Conservation (phyloP, 1,284 basidiomycete species). For the Sphaerobolus stellatus region DNA sequence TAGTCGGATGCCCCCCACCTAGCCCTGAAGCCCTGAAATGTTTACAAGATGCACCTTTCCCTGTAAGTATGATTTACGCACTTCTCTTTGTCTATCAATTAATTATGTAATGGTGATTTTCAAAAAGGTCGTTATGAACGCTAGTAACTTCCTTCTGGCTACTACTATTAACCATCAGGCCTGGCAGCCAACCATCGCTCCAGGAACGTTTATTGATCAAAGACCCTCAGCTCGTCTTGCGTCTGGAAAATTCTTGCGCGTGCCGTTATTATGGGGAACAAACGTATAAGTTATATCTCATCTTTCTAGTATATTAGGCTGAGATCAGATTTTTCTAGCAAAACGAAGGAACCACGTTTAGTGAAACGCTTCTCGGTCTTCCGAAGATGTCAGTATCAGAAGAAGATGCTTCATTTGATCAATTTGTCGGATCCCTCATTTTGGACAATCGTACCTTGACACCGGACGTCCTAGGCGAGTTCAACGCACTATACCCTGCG, state of each 20-base stretch:
- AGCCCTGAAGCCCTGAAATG: constrained; percentile 45
- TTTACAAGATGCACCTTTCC: constrained; percentile 48
- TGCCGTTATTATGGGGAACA: constrained; percentile 56
- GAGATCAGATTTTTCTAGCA: constrained; percentile 30
- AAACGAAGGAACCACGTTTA: constrained; percentile 53
- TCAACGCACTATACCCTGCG: constrained; percentile 45
- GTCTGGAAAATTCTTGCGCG: constrained; percentile 47
- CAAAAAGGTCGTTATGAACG: constrained; percentile 44
- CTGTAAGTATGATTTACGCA: constrained; percentile 33
- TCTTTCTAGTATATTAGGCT: not conserved
- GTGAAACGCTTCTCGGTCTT: constrained; percentile 35
- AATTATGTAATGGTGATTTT: not conserved
- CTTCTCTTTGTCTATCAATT: not conserved
- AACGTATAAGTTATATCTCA: constrained; percentile 38
- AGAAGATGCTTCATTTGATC: constrained; percentile 38
- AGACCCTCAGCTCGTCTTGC: constrained; percentile 48
- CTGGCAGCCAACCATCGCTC: constrained; percentile 57
- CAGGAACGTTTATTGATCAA: constrained; percentile 49
- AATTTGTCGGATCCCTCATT: constrained; percentile 46
- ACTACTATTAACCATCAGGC: constrained; percentile 51
- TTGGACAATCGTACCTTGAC: constrained; percentile 52
- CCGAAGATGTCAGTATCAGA: constrained; percentile 38
- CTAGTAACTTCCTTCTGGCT: constrained; percentile 47
- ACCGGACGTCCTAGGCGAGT: constrained; percentile 35
- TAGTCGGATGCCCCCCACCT: constrained; percentile 47